These are phyloP conservation scores for Saccharomyces hybrid DNA, from an alignment of 1,139 yeast genomes.

Conservation along the genomic window DNA sequence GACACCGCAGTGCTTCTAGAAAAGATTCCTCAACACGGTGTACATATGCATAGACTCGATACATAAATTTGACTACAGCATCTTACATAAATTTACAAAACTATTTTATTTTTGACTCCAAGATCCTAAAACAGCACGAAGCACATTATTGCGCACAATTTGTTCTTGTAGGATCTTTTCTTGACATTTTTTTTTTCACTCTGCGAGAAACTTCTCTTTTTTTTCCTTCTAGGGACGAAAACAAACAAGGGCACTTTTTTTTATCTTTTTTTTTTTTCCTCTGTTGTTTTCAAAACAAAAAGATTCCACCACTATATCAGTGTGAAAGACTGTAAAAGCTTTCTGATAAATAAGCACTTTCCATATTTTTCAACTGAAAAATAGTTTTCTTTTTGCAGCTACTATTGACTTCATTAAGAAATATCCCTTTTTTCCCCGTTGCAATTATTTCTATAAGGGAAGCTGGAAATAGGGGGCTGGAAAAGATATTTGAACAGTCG, in stretches of 20 bases:
- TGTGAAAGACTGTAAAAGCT: neutral
- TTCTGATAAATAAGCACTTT: neutral
- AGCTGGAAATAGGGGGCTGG: neutral
- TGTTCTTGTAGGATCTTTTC: neutral
- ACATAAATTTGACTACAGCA: neutral
- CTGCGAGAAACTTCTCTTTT: neutral
- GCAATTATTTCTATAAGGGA: neutral
- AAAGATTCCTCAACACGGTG: neutral
- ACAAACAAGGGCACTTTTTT: neutral
- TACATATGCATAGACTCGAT: neutral
- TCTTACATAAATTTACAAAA: neutral
- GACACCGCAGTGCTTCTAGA: neutral
- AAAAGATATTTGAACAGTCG: neutral
- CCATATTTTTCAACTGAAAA: neutral
- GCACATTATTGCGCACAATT: neutral
- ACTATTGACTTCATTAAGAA: neutral
- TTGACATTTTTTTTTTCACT: neutral
- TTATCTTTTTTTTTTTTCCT: neutral
- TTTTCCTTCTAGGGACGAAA: neutral
- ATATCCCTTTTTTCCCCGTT: neutral
- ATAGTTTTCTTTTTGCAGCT: neutral
- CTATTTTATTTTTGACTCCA: neutral
- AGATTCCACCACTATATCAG: neutral
- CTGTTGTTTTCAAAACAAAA: neutral
- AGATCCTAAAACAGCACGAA: neutral